Conservation (phyloP, 352 stramenopile species). For the Phytophthora crassamura region DNA sequence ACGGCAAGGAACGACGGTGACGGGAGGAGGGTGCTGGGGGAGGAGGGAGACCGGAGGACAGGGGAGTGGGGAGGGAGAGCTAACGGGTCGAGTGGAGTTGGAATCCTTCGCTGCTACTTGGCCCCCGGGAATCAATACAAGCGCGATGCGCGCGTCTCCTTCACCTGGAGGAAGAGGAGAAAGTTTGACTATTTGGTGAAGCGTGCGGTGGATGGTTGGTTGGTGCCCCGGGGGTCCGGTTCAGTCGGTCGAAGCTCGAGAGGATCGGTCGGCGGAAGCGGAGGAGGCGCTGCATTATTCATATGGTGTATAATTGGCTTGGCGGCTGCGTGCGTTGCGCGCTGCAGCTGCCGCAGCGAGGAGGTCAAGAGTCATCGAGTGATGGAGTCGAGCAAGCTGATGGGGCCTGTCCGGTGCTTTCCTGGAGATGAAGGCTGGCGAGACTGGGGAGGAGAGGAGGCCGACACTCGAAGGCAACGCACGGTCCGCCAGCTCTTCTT, state of each 20-base stretch:
- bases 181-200: slow-evolving; percentile 37
- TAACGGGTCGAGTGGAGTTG: slow-evolving; percentile 34
- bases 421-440: slow-evolving; percentile 26
- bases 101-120: slow-evolving; percentile 27
- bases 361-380: slow-evolving; percentile 37
- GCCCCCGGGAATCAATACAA: slow-evolving; percentile 36
- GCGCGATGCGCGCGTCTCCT: slow-evolving; percentile 18
- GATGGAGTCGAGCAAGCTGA: slow-evolving; percentile 21
- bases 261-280: slow-evolving; percentile 29
- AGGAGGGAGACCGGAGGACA: slow-evolving; percentile 35
- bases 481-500: slow-evolving; percentile 26
- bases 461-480: slow-evolving; percentile 3
- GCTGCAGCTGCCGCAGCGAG: slow-evolving; percentile 8
- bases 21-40: slow-evolving; percentile 14
- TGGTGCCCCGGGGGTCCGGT: slow-evolving; percentile 17
- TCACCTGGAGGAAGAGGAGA: slow-evolving; percentile 25
- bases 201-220: slow-evolving; percentile 31
- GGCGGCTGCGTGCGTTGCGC: slow-evolving; percentile 17
- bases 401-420: slow-evolving; percentile 24
- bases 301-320: slow-evolving; percentile 47
- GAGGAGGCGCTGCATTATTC: slow-evolving; percentile 42
- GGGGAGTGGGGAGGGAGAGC: slow-evolving; percentile 31
- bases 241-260: slow-evolving; percentile 30
- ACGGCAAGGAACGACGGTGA: slow-evolving; percentile 7
- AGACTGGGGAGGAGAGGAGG: slow-evolving; percentile 13